Percentiles rank a stretch among this genome's conserved stretches.
These are phyloP conservation scores for Pyronema omphalodes DNA, from an alignment of 495 filamentous ascomycete genomes.

Conservation along the genomic window DNA sequence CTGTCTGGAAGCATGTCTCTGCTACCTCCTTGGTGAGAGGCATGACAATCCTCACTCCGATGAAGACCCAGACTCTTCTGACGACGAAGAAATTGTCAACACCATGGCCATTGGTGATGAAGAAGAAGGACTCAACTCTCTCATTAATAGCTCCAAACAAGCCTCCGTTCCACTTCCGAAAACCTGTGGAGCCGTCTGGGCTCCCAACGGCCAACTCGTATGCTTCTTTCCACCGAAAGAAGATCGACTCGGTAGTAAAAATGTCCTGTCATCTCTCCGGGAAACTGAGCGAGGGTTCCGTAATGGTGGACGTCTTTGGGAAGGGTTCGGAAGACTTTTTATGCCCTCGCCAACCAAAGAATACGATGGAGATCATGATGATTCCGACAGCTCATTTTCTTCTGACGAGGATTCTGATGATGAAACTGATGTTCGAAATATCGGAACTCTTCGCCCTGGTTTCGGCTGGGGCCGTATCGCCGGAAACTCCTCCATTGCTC, in stretches of 20 bases:
- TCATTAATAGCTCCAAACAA: conserved; percentile 45
- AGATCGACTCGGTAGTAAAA: conserved; percentile 27
- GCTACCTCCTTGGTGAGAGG: conserved; percentile 70
- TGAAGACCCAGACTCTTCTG: conserved; percentile 54
- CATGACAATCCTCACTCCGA: conserved; percentile 33
- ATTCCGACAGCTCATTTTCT: conserved; percentile 27
- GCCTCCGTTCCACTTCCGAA: conserved; percentile 60
- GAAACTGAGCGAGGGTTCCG: conserved; percentile 45
- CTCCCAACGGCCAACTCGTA: conserved; percentile 56
- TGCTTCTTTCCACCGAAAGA: conserved; percentile 78
- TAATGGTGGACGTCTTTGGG: conserved; percentile 42
- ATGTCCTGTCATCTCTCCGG: conserved; percentile 40
- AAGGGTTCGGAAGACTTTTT: conserved; percentile 67
- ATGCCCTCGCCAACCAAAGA: conserved; percentile 35
- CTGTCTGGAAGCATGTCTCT: conserved; percentile 64
- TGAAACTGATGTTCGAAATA: conserved; percentile 13
- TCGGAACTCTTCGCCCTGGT: conserved; percentile 12
- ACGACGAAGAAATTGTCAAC: conserved; percentile 48
- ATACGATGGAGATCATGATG: conserved; percentile 32
- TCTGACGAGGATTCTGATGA: conserved; percentile 20
- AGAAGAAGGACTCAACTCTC: conserved; percentile 46
- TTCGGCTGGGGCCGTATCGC: conserved; percentile 17
- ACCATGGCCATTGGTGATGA: conserved; percentile 35
- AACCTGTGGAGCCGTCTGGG: conserved; percentile 58
- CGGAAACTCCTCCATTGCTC: conserved; percentile 9